Base-by-base conservation (phyloP, 768 basidiomycete species). In the Suillus paluster region DNA sequence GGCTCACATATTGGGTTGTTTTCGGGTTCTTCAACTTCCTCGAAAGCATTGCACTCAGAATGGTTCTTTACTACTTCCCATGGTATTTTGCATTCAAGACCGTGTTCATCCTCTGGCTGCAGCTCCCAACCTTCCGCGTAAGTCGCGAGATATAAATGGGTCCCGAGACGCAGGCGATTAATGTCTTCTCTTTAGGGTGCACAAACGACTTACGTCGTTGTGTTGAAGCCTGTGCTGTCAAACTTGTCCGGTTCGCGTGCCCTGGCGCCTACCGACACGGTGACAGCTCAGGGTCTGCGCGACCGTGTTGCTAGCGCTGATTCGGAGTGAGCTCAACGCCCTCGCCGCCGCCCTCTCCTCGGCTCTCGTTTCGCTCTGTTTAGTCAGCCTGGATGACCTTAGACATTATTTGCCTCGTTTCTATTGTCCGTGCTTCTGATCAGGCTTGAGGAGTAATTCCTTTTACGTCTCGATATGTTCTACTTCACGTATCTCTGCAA, bases 1-100 rank as follows among this genome's bases (percentile, higher is more conserved):
- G 95, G 95, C 84, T 98, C 71, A 97, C 96, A 3, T 99, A 99
- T 83, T 99, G 97, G 97, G 84, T 93, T 72, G 85, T 97, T 58
- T 96, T 97, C 68, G 95, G 94, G 59, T 91, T 89, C 77, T 89
- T 97, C 85, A 97, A 91, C 81, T 93, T 97, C 78, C 70, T 92
- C 63, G 97, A 98, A 80, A 89, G 86, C 71, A 84, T 97, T 68
- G 93, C 92, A 57, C 81, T 93, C 65, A 86, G 91, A 57, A 63
- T 91, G 63, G 85, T 97, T 63, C 88, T 98, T 66, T 94, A 96
- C 82, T 99, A 95, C 72, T 71, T 95, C 68, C 93, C 95, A 48
- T 95, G 94, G 91, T 98, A 97, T 76, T 97, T 89, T 73, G 88
- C 91, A 49, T 85, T 94, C 84, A 98, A 97, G 90, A 92, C 90